phyloP scores from a whole-genome alignment of 441 rosid genomes.

The Euphorbia celastroides region DNA sequence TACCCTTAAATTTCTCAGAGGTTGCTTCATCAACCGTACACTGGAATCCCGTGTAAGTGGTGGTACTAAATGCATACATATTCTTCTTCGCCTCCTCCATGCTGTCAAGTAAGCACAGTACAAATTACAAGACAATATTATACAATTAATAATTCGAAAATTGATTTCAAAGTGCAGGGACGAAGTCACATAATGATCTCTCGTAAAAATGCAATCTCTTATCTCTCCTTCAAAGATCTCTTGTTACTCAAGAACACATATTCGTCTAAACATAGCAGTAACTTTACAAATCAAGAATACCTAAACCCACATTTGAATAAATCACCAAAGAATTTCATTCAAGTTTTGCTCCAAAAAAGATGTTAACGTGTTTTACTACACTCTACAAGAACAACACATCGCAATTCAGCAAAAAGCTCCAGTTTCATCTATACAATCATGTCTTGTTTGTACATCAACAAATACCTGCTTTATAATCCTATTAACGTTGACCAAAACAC shows the following conservation, averaged over 20 bases:
- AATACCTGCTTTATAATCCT: background rate
- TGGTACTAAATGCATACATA: conserved; percentile 92
- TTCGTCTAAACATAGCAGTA: background rate
- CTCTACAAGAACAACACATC: background rate
- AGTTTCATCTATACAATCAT: background rate
- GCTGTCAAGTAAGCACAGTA: conserved; percentile 33
- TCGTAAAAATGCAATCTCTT: too few relatives aligned
- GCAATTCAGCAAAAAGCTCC: background rate
- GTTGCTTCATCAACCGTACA: conserved; percentile 89
- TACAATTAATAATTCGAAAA: background rate
- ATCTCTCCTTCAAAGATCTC: background rate
- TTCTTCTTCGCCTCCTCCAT: conserved; percentile 98
- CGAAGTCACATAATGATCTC: background rate
- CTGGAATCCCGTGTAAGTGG: conserved; percentile 94
- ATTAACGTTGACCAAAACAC: background rate
- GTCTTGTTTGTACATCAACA: background rate
- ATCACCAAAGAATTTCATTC: background rate
- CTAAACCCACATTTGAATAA: background rate
- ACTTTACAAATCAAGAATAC: background rate
- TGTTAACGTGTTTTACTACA: too few relatives aligned
- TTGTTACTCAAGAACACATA: background rate
- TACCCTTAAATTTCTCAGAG: conserved; percentile 96
- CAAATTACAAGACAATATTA: background rate
- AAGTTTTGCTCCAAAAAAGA: background rate
- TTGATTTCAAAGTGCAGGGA: background rate